Conservation (phyloP, 163 green algal genomes). For the Coccomyxa subellipsoidea region DNA sequence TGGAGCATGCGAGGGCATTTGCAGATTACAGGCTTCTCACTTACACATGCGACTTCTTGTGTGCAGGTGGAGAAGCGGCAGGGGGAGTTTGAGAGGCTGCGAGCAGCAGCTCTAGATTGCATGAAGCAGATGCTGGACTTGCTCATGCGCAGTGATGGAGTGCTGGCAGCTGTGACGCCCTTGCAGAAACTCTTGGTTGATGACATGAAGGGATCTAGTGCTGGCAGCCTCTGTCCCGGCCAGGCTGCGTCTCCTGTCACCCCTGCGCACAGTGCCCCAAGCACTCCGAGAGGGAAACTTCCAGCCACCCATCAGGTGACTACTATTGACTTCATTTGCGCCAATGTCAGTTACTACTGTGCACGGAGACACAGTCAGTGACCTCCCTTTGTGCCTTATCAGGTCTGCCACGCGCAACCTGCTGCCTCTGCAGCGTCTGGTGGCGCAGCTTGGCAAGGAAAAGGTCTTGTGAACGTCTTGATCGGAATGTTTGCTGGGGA, state of each 20-base stretch:
- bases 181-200: not conserved
- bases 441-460: not conserved
- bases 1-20: no score
- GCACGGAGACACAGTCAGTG: no score
- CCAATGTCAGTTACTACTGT: no score
- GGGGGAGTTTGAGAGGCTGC: not conserved
- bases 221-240: no score
- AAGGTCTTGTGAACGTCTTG: not conserved
- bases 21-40: no score
- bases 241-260: not conserved
- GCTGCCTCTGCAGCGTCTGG: not conserved
- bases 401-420: not conserved
- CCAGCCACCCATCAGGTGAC: no score
- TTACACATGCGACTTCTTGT: not conserved
- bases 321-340: no score
- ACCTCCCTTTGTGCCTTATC: not conserved
- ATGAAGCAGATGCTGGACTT: not conserved
- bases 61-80: not conserved
- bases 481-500: not conserved
- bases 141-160: not conserved
- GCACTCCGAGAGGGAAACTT: no score
- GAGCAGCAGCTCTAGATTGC: not conserved
- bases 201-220: not conserved
- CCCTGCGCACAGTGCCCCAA: not conserved
- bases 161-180: not conserved